phyloP scores from a whole-genome alignment of 2,329 filamentous ascomycete genomes.

The Corynespora cassiicola region DNA sequence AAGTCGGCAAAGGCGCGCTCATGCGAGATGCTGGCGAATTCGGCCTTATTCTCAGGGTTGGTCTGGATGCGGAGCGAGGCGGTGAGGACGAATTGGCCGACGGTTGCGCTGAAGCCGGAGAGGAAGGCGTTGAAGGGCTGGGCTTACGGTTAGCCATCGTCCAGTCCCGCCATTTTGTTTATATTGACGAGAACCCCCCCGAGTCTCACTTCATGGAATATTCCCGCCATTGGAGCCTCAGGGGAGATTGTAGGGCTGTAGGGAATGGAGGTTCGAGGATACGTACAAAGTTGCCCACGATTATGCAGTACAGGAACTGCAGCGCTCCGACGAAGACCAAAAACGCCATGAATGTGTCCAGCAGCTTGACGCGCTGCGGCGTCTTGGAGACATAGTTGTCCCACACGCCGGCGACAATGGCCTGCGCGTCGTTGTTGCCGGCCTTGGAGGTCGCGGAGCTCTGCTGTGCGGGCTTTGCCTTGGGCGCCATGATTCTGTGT shows the following conservation, averaged over 20 bases:
- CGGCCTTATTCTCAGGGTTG: constrained; percentile 77
- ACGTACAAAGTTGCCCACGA: constrained; percentile 94
- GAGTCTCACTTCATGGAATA: too few relatives aligned
- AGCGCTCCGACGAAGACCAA: constrained; percentile 83
- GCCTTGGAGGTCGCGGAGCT: constrained; percentile 15
- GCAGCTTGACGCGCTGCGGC: constrained; percentile 87
- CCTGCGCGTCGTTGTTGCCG: constrained; percentile 47
- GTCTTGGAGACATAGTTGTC: constrained; percentile 81
- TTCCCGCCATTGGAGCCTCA: too few relatives aligned
- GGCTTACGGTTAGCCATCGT: too few relatives aligned
- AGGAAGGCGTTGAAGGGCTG: constrained; percentile 99
- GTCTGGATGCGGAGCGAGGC: constrained; percentile 92
- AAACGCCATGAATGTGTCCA: constrained; percentile 91
- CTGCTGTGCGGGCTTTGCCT: constrained; percentile 21
- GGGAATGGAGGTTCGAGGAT: constrained; percentile 2
- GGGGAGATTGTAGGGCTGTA: too few relatives aligned
- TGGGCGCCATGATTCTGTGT: constrained; percentile 47
- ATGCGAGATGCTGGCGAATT: constrained; percentile 78
- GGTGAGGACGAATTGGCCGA: constrained; percentile 97
- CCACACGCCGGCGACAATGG: constrained; percentile 75
- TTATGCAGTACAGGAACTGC: constrained; percentile 91
- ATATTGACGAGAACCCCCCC: too few relatives aligned
- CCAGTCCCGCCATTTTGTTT: too few relatives aligned
- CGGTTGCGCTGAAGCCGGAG: constrained; percentile 90
- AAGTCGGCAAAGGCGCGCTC: constrained; percentile 96